A percentile compares a stretch with the other conserved stretches of the same genome.
Evolutionary conservation across 108 stramenopile species (phyloP).

Genomic region (Cylindrotheca fusiformis): DNA sequence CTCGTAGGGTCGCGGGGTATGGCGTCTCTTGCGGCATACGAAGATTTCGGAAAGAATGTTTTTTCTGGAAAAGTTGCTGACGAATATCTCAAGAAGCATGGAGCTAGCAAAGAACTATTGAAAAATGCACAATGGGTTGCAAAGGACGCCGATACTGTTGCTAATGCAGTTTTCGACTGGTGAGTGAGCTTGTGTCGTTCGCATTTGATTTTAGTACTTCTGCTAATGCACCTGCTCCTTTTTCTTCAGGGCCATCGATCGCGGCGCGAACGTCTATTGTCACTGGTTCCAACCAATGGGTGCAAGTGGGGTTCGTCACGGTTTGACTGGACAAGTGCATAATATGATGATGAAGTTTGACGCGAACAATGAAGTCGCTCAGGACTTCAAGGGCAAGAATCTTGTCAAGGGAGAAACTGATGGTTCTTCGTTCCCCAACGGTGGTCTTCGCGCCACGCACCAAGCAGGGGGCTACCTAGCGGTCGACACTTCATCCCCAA

Average conservation of each 20-base stretch:
- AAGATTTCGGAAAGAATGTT: slow-evolving; percentile 82
- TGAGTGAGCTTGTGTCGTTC: too few relatives aligned
- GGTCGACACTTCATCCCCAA: slow-evolving; percentile 85
- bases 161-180: slow-evolving; percentile 92
- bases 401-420: slow-evolving; percentile 93
- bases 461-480: slow-evolving; percentile 90
- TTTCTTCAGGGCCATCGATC: slow-evolving; percentile 78
- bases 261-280: slow-evolving; percentile 92
- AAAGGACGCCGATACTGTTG: slow-evolving; percentile 79
- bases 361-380: slow-evolving; percentile 60
- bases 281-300: slow-evolving; percentile 98
- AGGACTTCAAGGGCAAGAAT: slow-evolving; percentile 93
- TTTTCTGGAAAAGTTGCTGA: slow-evolving; percentile 90
- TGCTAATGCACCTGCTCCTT: neutral
- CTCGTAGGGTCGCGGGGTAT: too few relatives aligned
- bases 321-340: slow-evolving; percentile 90
- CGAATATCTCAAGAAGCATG: slow-evolving; percentile 88
- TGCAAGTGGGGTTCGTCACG: slow-evolving; percentile 87
- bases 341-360: slow-evolving; percentile 95
- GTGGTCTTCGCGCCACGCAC: slow-evolving; percentile 94
- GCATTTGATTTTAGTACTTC: too few relatives aligned
- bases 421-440: slow-evolving; percentile 94
- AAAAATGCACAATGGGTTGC: slow-evolving; percentile 81
- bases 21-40: slow-evolving; percentile 76
- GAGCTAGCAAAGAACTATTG: slow-evolving; percentile 63